Percentiles rank a stretch among this genome's conserved stretches.
These are phyloP conservation scores for Phytopythium kandeliae DNA, from an alignment of 352 stramenopile genomes.

Conservation along the genomic window DNA sequence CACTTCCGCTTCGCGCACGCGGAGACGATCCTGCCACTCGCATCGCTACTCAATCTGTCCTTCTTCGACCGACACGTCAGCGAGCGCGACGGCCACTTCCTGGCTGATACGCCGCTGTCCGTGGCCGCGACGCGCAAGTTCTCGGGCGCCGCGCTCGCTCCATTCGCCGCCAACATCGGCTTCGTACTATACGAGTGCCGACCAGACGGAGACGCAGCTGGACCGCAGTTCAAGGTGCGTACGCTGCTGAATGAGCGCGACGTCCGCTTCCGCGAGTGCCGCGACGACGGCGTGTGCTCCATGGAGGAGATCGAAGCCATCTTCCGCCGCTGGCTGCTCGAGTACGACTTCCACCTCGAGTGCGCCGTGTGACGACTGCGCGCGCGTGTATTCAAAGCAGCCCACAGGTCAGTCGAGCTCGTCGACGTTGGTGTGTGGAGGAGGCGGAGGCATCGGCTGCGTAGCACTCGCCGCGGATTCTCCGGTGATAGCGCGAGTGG, in stretches of 20 bases:
- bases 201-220: neutral
- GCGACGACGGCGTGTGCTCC: slow-evolving; percentile 32
- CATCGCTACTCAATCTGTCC: slow-evolving; percentile 66
- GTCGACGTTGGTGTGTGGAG: slow-evolving; percentile 37
- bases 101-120: slow-evolving; percentile 45
- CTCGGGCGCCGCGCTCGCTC: slow-evolving; percentile 45
- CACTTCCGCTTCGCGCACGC: slow-evolving; percentile 84
- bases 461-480: neutral
- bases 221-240: slow-evolving; percentile 33
- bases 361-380: slow-evolving; percentile 16
- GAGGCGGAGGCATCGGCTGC: slow-evolving; percentile 8
- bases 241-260: slow-evolving; percentile 63
- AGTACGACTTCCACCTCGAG: slow-evolving; percentile 57
- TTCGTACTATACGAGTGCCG: slow-evolving; percentile 75
- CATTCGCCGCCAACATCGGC: slow-evolving; percentile 78
- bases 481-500: neutral
- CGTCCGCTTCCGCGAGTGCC: slow-evolving; percentile 49
- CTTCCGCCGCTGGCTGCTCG: slow-evolving; percentile 60
- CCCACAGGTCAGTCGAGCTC: slow-evolving; percentile 32
- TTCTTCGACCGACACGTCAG: slow-evolving; percentile 59
- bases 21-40: slow-evolving; percentile 75
- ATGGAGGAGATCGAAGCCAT: slow-evolving; percentile 49
- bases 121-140: slow-evolving; percentile 48
- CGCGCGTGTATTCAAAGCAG: neutral
- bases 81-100: slow-evolving; percentile 53